Conservation (phyloP, 495 filamentous ascomycete species). For the Staphylotrichum longicolle region DNA sequence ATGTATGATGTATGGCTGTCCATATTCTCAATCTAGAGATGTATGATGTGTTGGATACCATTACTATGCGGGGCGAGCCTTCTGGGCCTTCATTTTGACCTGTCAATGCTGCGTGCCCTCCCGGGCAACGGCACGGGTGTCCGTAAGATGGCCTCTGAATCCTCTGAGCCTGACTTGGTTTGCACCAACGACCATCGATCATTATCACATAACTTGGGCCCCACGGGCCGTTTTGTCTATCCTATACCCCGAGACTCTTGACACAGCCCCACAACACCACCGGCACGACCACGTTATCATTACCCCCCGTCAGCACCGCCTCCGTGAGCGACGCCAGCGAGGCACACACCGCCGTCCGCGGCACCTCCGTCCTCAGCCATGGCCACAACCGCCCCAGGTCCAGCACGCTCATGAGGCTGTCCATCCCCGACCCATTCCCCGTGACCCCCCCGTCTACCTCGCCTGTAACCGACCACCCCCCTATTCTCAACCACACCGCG, state of each 20-base stretch:
- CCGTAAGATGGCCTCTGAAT: too few species aligned
- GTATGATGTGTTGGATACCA: constrained; percentile 9
- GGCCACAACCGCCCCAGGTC: constrained; percentile 12
- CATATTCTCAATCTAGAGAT: neutral
- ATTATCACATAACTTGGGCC: too few species aligned
- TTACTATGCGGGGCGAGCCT: neutral
- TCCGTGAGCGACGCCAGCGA: constrained; percentile 85
- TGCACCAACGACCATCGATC: too few species aligned
- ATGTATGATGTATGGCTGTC: neutral
- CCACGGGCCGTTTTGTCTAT: neutral
- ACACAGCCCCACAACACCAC: constrained; percentile 89
- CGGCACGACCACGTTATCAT: constrained; percentile 99
- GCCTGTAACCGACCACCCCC: constrained; percentile 58
- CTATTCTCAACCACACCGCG: constrained; percentile 69
- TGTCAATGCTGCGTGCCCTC: too few species aligned
- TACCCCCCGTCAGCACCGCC: constrained; percentile 92
- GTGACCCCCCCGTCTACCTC: neutral
- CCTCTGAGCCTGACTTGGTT: too few species aligned
- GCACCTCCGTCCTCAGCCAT: constrained; percentile 44
- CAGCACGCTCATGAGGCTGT: constrained; percentile 17
- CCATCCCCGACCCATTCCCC: constrained; percentile 22
- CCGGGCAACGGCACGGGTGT: too few species aligned
- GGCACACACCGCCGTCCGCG: constrained; percentile 67
- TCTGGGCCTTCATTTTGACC: neutral
- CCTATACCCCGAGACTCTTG: constrained; percentile 58